Evolutionary conservation across 2,329 filamentous ascomycete species (phyloP), one percentile per base, ranked within the genome.

Genomic region (Diaporthe amygdali): DNA sequence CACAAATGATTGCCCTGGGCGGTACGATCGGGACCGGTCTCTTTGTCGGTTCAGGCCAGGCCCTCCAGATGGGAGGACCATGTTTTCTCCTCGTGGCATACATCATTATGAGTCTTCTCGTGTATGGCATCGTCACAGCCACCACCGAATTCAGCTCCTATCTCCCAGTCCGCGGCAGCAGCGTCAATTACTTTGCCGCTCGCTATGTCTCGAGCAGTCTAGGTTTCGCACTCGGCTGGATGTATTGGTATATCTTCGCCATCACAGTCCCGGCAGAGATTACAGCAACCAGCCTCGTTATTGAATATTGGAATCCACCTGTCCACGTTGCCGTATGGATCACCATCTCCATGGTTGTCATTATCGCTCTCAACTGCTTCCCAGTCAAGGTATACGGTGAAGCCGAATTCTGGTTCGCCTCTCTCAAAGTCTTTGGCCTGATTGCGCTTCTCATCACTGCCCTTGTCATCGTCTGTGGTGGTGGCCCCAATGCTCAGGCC

Each of bases 141-240:
- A 83, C 86, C 69, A 80, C 79, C n/a, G 84, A 85, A 74, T 82
- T 89, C 74, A 85, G 85, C 61, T 83, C 87, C 49, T 88, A 85
- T 79, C 82, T 89, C 72, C 84, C 87, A 41, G 76, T 86, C 75
- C 77, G 84, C 71, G 82, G 87, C 76, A 83, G 77, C 71, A 83
- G 86, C 70, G 86, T 88, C 84, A 81, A 84, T 71, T 77, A 86
- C 76, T 86, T 87, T 78, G 80, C 80, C 71, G 79, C 81, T 34
- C 82, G 84, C 46, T 85, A 84, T 73, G 81, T 86, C 22, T 83
- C 83, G 27, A 78, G 79, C 25, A 80, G 78, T 44, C 74, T 86
- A 44, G 84, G 84, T 2, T 85, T 86, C 69, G 80, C 83, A 10
- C 78, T 85, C 73, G 84, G 84, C 4, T 85, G 82, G 81, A 77